These are phyloP conservation scores for Pseudonitzschia multistriata DNA, from an alignment of 108 stramenopile species.

Conservation along the genomic window DNA sequence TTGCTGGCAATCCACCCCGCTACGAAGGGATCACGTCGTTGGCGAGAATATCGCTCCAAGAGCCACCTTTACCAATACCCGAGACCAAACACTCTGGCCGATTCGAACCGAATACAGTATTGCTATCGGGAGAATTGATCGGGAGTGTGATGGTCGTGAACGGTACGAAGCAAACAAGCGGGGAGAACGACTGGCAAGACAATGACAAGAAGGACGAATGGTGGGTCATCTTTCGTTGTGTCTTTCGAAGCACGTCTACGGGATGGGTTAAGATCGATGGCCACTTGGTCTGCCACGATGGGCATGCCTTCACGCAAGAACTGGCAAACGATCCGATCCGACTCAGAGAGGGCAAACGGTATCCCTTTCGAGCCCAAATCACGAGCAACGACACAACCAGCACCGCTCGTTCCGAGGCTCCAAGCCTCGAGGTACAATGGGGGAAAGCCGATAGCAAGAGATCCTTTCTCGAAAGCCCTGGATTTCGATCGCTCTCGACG, in stretches of 20 bases:
- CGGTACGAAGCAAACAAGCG: background rate
- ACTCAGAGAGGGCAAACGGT: background rate
- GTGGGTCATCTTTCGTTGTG: background rate
- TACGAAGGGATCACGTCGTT: background rate
- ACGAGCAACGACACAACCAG: slow-evolving; percentile 6
- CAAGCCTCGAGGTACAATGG: background rate
- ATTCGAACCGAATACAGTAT: background rate
- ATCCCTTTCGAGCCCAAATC: slow-evolving; percentile 9
- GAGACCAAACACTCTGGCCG: background rate
- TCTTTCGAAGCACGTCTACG: slow-evolving; percentile 6
- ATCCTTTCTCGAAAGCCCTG: background rate
- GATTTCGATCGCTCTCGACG: background rate
- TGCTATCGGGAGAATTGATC: slow-evolving; percentile 7
- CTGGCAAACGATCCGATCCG: background rate
- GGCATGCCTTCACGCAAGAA: background rate
- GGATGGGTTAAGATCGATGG: slow-evolving; percentile 15
- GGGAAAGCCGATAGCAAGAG: background rate
- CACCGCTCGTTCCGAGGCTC: slow-evolving; percentile 1
- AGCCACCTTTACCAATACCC: background rate
- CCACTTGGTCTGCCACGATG: slow-evolving; percentile 11
- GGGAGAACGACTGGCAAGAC: background rate
- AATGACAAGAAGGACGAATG: background rate
- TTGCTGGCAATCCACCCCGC: background rate
- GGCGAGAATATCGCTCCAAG: background rate
- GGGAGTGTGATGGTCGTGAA: background rate